Conservation (phyloP, 352 stramenopile genomes). For the Phytophthora macrochlamydospora region DNA sequence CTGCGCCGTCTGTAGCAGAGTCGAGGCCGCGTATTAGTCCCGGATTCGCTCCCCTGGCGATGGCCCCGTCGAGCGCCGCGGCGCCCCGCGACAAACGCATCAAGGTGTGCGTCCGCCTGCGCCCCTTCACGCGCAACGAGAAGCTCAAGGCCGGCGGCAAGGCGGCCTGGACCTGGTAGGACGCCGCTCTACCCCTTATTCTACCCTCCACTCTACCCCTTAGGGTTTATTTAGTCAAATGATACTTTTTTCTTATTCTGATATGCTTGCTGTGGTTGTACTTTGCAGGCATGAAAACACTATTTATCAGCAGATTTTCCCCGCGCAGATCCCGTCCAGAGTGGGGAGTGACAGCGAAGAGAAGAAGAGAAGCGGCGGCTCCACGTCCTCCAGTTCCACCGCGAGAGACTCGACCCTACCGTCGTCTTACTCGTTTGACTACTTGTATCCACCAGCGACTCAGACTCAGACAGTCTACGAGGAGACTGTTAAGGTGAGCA, state of each 20-base stretch:
- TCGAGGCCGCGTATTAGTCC: constrained; percentile 23
- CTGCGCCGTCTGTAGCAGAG: constrained; percentile 38
- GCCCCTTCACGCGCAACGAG: constrained; percentile 79
- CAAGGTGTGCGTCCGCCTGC: constrained; percentile 78
- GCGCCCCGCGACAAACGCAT: constrained; percentile 66
- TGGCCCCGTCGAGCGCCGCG: constrained; percentile 25
- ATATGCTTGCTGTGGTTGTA: too few species aligned
- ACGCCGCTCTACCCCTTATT: background rate
- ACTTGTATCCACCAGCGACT: constrained; percentile 77
- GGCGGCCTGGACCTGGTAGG: constrained; percentile 82
- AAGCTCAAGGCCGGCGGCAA: constrained; percentile 71
- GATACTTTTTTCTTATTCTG: too few species aligned
- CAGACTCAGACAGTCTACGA: constrained; percentile 85
- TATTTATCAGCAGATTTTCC: constrained; percentile 90
- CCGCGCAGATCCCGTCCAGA: constrained; percentile 55
- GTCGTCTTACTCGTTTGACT: constrained; percentile 87
- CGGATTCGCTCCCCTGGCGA: constrained; percentile 30
- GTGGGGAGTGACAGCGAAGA: constrained; percentile 26
- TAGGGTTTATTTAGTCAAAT: background rate
- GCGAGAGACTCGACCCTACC: constrained; percentile 41
- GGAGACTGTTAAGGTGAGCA: constrained; percentile 66
- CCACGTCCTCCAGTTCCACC: constrained; percentile 45
- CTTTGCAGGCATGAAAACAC: constrained; percentile 78
- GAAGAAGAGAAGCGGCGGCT: constrained; percentile 38
- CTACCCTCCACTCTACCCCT: background rate